Percentiles rank a stretch among this genome's conserved stretches.
phyloP scores from a whole-genome alignment of 805 yeast species.

The Starmerella kuoi region DNA sequence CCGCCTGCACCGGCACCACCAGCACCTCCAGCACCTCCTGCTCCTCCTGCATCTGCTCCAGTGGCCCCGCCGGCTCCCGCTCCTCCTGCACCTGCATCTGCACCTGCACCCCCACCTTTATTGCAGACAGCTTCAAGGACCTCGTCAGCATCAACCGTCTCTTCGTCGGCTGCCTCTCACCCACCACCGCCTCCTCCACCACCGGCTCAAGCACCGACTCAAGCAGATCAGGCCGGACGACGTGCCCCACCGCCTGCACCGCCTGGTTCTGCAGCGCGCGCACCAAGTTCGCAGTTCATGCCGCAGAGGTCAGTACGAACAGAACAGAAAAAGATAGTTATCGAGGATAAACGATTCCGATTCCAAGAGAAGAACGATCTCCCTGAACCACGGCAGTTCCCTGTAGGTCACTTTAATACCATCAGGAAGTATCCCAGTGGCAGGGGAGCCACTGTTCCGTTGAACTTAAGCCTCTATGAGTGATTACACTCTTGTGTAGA shows the following conservation, averaged over 20 bases:
- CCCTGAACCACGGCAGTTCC: conserved; percentile 62
- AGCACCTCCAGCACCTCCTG: conserved; percentile 22
- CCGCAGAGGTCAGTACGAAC: conserved; percentile 16
- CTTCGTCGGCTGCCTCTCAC: conserved; percentile 21
- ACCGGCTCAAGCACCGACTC: conserved; percentile 6
- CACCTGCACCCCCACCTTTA: neutral
- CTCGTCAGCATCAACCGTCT: conserved; percentile 18
- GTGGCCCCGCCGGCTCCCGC: conserved; percentile 21
- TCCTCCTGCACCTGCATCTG: conserved; percentile 18
- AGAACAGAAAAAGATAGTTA: conserved; percentile 29
- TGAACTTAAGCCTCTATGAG: conserved; percentile 40
- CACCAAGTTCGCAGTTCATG: conserved; percentile 23
- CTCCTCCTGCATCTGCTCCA: conserved; percentile 20
- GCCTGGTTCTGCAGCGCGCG: conserved; percentile 16
- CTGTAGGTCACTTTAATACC: conserved; percentile 40
- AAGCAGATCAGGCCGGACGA: neutral
- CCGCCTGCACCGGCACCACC: conserved; percentile 26
- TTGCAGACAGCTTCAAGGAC: neutral
- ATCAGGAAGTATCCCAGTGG: conserved; percentile 88
- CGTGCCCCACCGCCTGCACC: conserved; percentile 18
- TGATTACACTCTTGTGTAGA: too few relatives aligned
- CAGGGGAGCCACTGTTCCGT: conserved; percentile 82
- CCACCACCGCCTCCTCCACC: conserved; percentile 21
- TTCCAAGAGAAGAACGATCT: conserved; percentile 56
- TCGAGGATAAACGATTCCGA: conserved; percentile 63